Conservation (phyloP, 306 rosid genomes). For the Lotus japonicus region DNA sequence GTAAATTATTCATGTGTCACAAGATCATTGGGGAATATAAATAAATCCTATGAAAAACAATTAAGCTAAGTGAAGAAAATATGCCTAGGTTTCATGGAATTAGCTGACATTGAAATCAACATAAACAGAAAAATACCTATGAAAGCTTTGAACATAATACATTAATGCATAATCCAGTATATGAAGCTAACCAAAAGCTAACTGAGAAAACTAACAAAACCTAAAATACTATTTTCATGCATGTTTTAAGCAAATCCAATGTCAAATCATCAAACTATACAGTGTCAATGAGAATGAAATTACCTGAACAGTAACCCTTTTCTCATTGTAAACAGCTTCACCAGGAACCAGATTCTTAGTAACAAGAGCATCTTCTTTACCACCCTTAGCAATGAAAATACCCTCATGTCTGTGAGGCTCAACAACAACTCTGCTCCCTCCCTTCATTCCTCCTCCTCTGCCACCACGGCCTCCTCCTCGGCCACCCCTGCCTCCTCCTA, state of each 20-base stretch:
- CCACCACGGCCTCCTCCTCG: slow-evolving; percentile 18
- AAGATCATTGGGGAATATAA: too few species aligned
- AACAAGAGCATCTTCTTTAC: slow-evolving; percentile 91
- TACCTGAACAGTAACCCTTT: slow-evolving; percentile 78
- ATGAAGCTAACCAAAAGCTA: too few species aligned
- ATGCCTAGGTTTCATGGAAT: too few species aligned
- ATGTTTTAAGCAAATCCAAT: not conserved
- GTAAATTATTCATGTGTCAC: not conserved
- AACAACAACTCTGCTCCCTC: slow-evolving; percentile 36
- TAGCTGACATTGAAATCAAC: not conserved
- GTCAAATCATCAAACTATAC: too few species aligned
- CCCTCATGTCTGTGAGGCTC: slow-evolving; percentile 70
- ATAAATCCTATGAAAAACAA: too few species aligned
- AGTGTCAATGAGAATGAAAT: not conserved
- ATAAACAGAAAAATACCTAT: not conserved
- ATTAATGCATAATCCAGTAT: not conserved
- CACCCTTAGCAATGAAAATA: slow-evolving; percentile 85
- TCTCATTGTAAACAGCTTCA: slow-evolving; percentile 86
- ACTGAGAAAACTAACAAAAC: not conserved
- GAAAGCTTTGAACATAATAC: not conserved
- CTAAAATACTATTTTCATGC: too few species aligned
- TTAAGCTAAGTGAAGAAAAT: not conserved
- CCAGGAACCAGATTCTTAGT: slow-evolving; percentile 87
- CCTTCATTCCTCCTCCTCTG: slow-evolving; percentile 41
- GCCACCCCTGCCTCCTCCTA: not conserved